phyloP scores from a whole-genome alignment of 164 flowering plant species.

The Platanus orientalis region DNA sequence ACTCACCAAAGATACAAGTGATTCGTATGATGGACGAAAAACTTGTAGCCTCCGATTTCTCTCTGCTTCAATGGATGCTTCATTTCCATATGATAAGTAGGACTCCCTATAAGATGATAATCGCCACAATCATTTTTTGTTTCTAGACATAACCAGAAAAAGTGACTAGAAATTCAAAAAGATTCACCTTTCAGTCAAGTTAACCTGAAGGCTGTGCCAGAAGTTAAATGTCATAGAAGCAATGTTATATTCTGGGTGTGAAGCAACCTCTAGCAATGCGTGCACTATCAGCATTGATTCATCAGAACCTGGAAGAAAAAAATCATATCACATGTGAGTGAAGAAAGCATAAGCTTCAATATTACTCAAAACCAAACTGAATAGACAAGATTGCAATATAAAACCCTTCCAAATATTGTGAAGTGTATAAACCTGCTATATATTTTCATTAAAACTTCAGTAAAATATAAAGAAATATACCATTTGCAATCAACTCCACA shows the following conservation, averaged over 20 bases:
- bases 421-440: background rate
- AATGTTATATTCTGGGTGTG: conserved; percentile 91
- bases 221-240: conserved; percentile 98
- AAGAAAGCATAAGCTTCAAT: background rate
- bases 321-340: conserved; percentile 1
- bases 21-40: conserved; percentile 74
- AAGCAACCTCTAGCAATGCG: conserved; percentile 85
- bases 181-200: conserved; percentile 71
- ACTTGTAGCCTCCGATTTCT: conserved; percentile 65
- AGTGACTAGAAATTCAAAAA: background rate
- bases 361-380: background rate
- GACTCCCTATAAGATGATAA: conserved; percentile 52
- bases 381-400: background rate
- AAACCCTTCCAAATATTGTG: conserved; percentile 2
- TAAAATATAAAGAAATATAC: conserved; percentile 30
- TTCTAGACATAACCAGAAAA: conserved; percentile 5
- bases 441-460: background rate
- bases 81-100: conserved; percentile 53
- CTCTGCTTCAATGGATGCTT: conserved; percentile 76
- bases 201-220: conserved; percentile 94
- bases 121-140: conserved; percentile 7
- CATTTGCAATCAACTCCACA: conserved; percentile 91
- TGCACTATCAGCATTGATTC: conserved; percentile 80
- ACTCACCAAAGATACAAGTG: conserved; percentile 88
- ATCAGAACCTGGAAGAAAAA: conserved; percentile 58